These are phyloP conservation scores for Globisporangium cystogenes DNA, from an alignment of 352 stramenopile genomes.

Conservation along the genomic window DNA sequence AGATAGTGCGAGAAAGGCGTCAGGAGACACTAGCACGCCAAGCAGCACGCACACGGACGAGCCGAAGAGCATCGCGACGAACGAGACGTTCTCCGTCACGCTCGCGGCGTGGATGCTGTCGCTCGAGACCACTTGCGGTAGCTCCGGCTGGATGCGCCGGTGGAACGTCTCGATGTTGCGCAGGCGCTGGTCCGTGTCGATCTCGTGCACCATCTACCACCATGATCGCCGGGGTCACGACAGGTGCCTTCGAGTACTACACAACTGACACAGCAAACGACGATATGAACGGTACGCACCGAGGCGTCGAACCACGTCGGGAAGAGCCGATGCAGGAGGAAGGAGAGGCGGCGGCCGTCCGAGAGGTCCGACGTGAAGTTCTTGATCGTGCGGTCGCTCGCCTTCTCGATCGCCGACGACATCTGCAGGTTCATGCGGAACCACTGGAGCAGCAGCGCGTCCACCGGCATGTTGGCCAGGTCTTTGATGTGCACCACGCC, in stretches of 20 bases:
- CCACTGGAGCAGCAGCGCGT: conserved; percentile 70
- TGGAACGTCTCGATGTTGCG: conserved; percentile 70
- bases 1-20: too few relatives aligned
- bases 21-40: too few relatives aligned
- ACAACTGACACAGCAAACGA: not conserved
- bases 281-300: too few relatives aligned
- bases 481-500: conserved; percentile 45
- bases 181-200: conserved; percentile 64
- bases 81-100: conserved; percentile 65
- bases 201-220: conserved; percentile 67
- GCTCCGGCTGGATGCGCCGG: conserved; percentile 46
- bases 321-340: conserved; percentile 69
- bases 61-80: conserved; percentile 76
- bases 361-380: conserved; percentile 73
- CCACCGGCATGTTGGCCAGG: conserved; percentile 63
- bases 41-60: conserved; percentile 38
- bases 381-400: conserved; percentile 62
- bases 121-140: conserved; percentile 62
- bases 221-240: too few relatives aligned
- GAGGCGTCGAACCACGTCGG: conserved; percentile 63
- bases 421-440: conserved; percentile 70
- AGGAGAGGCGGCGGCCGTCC: conserved; percentile 61
- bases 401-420: conserved; percentile 53
- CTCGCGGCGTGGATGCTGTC: conserved; percentile 66
- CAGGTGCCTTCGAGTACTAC: too few relatives aligned